Base-by-base conservation (phyloP, 441 rosid species). In the Corymbia citriodora region DNA sequence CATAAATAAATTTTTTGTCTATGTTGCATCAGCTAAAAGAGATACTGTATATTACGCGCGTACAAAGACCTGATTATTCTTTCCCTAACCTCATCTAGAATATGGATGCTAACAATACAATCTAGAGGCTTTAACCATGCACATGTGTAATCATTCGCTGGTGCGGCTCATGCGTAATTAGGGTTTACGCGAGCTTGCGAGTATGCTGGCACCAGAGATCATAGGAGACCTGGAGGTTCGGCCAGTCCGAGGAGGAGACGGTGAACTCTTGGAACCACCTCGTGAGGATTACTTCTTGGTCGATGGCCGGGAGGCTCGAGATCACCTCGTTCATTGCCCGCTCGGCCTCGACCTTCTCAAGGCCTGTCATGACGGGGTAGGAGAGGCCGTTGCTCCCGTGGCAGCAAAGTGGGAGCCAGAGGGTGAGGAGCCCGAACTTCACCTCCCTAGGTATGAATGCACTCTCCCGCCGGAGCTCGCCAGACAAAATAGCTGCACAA, bases 191-290 rank as follows among this genome's bases (percentile, higher is more conserved):
- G 63, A 94, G 92, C 53, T 93, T 90, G 89, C 98, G 97, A 90
- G 96, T 94, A 45, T 90, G 92, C 50, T 92, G 94, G 92, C 97
- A 97, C 98, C 98, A 97, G 16, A 96, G 97, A 86, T 97, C 95
- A 54, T 95, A 96, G 54, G 96, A 90, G 19, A 55, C 89, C 70
- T 94, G 94, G 59, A 96, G 98, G 91, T 97, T 95, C 0, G 98
- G 98, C 98, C 99, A 97, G 72, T 96, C 97, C 10, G 98, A 95
- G 72, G 96, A 88, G 2, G 96, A 93, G 17, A 94, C 87, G 6
- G 96, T 91, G 89, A 92, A 96, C 91, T 96, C 97, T 90, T 96
- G 98, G 13, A 97, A 93, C 97, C 98, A 96, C 68, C 93, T 95
- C n/a, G 95, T 92, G 89, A 97, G 96, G n/a, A 97, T 87, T 27